Conservation (phyloP, 108 stramenopile genomes). For the Parmales sp. region DNA sequence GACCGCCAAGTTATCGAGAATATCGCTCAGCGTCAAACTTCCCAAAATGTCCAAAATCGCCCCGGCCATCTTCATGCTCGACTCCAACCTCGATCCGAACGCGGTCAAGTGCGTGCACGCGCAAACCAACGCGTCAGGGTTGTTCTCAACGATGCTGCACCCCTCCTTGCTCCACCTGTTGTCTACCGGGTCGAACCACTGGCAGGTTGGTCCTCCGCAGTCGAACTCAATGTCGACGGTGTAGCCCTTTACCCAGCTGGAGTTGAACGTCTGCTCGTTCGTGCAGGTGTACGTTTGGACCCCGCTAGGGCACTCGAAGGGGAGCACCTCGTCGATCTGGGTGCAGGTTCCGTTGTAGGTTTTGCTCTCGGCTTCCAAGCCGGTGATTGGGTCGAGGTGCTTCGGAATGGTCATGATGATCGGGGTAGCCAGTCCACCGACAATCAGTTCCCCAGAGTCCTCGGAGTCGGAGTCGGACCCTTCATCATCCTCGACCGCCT, state of each 20-base stretch:
- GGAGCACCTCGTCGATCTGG: neutral
- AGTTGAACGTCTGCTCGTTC: neutral
- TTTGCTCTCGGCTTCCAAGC: neutral
- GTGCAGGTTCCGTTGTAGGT: neutral
- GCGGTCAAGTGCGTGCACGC: constrained; percentile 5
- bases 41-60: neutral
- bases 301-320: neutral
- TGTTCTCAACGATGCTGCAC: neutral
- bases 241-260: neutral
- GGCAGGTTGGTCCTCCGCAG: constrained; percentile 9
- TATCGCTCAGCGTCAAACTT: neutral
- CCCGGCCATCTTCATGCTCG: neutral
- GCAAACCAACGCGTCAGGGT: neutral
- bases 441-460: neutral
- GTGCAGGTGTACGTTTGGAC: neutral
- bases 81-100: neutral
- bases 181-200: neutral
- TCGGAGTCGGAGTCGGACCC: neutral
- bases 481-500: neutral
- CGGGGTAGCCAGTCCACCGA: neutral
- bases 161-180: neutral
- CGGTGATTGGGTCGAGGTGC: too few relatives aligned
- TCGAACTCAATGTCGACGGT: neutral
- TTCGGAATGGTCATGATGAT: constrained; percentile 2
- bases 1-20: constrained; percentile 6